Percentiles rank a stretch among this genome's conserved stretches.
These are phyloP conservation scores for Protomyces inouyei DNA, from an alignment of 1,139 yeast genomes.

Conservation along the genomic window DNA sequence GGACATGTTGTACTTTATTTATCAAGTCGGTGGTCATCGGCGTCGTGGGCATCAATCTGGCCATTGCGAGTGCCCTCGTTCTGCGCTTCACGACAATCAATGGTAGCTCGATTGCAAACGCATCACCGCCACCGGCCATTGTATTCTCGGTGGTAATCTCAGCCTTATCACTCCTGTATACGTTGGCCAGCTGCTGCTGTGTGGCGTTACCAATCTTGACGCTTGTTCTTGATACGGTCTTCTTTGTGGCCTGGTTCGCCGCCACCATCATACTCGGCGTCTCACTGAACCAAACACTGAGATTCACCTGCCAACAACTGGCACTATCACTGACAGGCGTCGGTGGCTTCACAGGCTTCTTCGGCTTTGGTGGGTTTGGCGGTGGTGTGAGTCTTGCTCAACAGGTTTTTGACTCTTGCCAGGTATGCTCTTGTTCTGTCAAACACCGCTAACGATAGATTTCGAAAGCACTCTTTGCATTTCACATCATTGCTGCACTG, in stretches of 20 bases:
- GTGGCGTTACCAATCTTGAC: constrained; percentile 6
- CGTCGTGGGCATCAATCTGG: constrained; percentile 9
- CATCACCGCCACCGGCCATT: constrained; percentile 12
- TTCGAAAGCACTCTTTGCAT: constrained; percentile 16
- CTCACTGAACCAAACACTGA: constrained; percentile 14
- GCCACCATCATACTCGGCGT: constrained; percentile 19
- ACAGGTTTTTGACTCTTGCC: constrained; percentile 21
- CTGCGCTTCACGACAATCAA: constrained; percentile 10
- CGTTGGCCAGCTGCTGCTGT: constrained; percentile 5
- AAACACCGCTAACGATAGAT: background rate
- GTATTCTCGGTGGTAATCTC: constrained; percentile 14
- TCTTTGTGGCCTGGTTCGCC: constrained; percentile 23
- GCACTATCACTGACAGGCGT: constrained; percentile 4
- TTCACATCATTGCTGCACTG: constrained; percentile 12
- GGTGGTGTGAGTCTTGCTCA: constrained; percentile 2
- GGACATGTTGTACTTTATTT: background rate
- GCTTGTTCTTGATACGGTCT: constrained; percentile 12
- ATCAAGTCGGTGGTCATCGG: background rate
- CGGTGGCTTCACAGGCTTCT: background rate
- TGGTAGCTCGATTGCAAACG: background rate
- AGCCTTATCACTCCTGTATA: constrained; percentile 5
- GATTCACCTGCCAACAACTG: constrained; percentile 7
- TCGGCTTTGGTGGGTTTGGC: background rate
- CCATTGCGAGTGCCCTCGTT: background rate
- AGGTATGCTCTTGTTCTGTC: background rate